Percentiles rank a stretch among this genome's conserved stretches.
Conservation (phyloP, 2,329 filamentous ascomycete genomes). For the Eutypella sp. region DNA sequence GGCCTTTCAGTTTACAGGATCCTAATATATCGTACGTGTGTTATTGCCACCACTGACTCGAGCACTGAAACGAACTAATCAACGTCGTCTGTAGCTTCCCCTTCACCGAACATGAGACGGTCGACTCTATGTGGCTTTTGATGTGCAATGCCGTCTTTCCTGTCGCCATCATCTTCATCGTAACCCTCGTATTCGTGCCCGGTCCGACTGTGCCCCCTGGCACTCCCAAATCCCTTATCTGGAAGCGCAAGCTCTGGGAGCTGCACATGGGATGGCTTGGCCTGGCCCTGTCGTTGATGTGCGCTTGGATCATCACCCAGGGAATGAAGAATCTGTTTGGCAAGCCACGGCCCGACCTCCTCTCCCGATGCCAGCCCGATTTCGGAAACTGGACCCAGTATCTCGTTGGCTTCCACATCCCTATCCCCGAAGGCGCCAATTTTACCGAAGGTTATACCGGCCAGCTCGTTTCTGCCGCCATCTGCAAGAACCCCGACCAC, state of each 20-base stretch:
- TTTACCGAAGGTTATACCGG: slow-evolving; percentile 46
- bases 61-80: no score
- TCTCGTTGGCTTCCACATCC: slow-evolving; percentile 46
- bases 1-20: slow-evolving; percentile 68
- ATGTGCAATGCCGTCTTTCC: slow-evolving; percentile 62
- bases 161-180: slow-evolving; percentile 60
- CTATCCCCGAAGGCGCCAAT: slow-evolving; percentile 21
- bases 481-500: slow-evolving; percentile 65
- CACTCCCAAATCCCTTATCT: slow-evolving; percentile 61
- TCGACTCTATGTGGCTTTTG: slow-evolving; percentile 61
- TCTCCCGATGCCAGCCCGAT: slow-evolving; percentile 75
- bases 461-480: slow-evolving; percentile 67
- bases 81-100: slow-evolving; percentile 65
- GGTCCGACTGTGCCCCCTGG: slow-evolving; percentile 60
- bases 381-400: slow-evolving; percentile 54
- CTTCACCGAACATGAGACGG: slow-evolving; percentile 63
- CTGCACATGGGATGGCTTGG: slow-evolving; percentile 83
- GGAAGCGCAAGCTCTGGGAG: slow-evolving; percentile 86
- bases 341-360: slow-evolving; percentile 73
- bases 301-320: slow-evolving; percentile 75
- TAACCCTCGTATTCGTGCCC: slow-evolving; percentile 67
- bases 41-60: no score
- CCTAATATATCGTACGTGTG: slow-evolving; percentile 69
- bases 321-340: slow-evolving; percentile 76
- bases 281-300: slow-evolving; percentile 65